Base-by-base conservation (phyloP, 192 early-diverging fungal genomes). In the Backusella tuberculispora region DNA sequence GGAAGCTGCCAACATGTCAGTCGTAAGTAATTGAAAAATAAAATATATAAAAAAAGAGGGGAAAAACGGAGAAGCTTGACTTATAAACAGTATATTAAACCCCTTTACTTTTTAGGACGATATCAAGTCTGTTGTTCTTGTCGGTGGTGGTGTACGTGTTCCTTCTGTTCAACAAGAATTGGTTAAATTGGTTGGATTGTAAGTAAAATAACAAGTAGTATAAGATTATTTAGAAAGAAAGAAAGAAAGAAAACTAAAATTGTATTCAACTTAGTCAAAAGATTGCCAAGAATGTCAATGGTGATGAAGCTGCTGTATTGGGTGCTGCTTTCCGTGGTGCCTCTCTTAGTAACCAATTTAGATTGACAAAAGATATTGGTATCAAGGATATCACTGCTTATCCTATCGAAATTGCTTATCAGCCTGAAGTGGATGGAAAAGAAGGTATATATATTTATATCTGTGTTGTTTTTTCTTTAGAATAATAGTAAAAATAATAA, bases 201-300 rank as follows among this genome's bases (percentile, higher is more conserved):
- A 83, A 75, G 85, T 75, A 42, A 15, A 9, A 5, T 40, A n/a
- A 5, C 12, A 48, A n/a, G 17, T 5, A 50, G 6, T 9, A 8
- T 53, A 53, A 53, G n/a, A 17, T 6, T 21, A 53, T n/a, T 46
- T 53, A 71, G 41, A 48, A 47, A 72, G 0, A 66, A n/a, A 69
- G n/a, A 34, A 17, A 44, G 50, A 21, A 45, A 40, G 29, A n/a
- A 21, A 41, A 41, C 19, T 29, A 29, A 8, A 13, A 29, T 10
- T 19, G 12, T 63, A 34, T 34, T 29, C 8, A 6, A 63, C 34
- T 26, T 63, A 89, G 88, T 34, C 89, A 89, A 64, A 95, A 94
- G 82, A 90, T 99, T 74, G 95, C 96, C 40, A 89, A 93, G 85
- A 97, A 95, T 73, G 89, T 99, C 46, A 98, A 99, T 76, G 93